These are phyloP conservation scores for Mallotus nudiflorus DNA, from an alignment of 345 rosid genomes.

Conservation along the genomic window DNA sequence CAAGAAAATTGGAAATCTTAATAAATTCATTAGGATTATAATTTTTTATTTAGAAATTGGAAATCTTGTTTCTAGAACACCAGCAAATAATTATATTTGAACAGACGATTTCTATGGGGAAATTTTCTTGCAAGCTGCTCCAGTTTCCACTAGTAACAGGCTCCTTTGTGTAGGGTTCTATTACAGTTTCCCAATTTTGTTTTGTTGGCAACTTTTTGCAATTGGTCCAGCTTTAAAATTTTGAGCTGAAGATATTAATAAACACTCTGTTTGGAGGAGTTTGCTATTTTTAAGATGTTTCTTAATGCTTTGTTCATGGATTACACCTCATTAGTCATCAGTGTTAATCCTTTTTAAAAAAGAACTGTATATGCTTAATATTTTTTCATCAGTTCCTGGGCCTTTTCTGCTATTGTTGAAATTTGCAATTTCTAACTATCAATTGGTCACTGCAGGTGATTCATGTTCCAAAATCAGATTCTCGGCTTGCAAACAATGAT, in stretches of 20 bases:
- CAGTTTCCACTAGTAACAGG: neutral
- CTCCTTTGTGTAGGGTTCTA: neutral
- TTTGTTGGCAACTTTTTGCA: neutral
- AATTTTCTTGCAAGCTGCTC: neutral
- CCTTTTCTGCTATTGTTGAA: neutral
- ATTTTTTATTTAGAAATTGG: no score
- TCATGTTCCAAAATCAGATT: constrained; percentile 88
- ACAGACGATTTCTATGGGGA: neutral
- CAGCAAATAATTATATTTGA: neutral
- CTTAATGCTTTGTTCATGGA: neutral
- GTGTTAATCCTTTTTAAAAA: neutral
- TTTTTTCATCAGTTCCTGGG: constrained; percentile 3
- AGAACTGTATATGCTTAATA: neutral
- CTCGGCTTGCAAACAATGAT: constrained; percentile 89
- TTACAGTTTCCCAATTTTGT: neutral
- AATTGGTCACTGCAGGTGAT: constrained; percentile 58
- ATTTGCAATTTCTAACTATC: constrained; percentile 7
- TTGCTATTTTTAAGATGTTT: neutral
- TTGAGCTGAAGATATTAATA: neutral
- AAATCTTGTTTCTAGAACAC: neutral
- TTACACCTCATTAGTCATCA: neutral
- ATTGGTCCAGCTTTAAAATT: neutral
- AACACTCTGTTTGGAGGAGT: neutral
- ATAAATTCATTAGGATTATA: no score
- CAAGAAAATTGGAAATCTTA: no score